Conservation (phyloP, 768 basidiomycete species). For the Rhizopogon vinicolor region DNA sequence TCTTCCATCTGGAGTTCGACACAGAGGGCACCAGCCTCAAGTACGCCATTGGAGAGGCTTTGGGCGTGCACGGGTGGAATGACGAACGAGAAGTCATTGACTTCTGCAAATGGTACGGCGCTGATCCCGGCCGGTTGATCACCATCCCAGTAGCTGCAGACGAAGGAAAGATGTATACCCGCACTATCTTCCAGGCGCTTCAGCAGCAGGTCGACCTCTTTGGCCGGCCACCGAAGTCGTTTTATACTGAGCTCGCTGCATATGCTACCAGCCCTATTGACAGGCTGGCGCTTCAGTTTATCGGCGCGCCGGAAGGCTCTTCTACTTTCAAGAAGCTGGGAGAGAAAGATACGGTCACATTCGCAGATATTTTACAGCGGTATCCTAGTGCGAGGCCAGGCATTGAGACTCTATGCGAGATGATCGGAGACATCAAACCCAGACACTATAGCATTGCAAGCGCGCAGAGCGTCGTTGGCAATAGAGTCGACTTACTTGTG, state of each 20-base stretch:
- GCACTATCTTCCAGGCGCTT: constrained; percentile 91
- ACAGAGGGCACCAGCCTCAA: constrained; percentile 88
- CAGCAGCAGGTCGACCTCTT: constrained; percentile 98
- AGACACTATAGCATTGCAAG: constrained; percentile 98
- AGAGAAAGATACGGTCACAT: constrained; percentile 93
- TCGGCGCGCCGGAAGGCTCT: constrained; percentile 87
- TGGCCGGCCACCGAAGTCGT: constrained; percentile 92
- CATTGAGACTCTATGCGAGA: constrained; percentile 81
- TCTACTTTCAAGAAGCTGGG: constrained; percentile 93
- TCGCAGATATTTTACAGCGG: constrained; percentile 77
- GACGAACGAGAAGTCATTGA: constrained; percentile 82
- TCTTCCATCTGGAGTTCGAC: constrained; percentile 97
- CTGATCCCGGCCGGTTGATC: constrained; percentile 73
- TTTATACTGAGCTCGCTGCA: constrained; percentile 83
- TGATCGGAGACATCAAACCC: constrained; percentile 94
- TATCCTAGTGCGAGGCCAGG: constrained; percentile 78
- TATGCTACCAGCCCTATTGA: constrained; percentile 70
- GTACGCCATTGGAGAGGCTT: constrained; percentile 94
- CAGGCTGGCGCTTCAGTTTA: constrained; percentile 80
- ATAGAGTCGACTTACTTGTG: constrained; percentile 90
- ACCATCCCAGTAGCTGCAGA: constrained; percentile 70
- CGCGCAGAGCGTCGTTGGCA: constrained; percentile 90
- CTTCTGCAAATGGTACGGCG: constrained; percentile 91
- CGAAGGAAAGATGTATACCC: constrained; percentile 75
- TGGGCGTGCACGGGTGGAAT: constrained; percentile 98